Evolutionary conservation across 352 stramenopile species (phyloP).

Genomic region (Pythium periplocum): DNA sequence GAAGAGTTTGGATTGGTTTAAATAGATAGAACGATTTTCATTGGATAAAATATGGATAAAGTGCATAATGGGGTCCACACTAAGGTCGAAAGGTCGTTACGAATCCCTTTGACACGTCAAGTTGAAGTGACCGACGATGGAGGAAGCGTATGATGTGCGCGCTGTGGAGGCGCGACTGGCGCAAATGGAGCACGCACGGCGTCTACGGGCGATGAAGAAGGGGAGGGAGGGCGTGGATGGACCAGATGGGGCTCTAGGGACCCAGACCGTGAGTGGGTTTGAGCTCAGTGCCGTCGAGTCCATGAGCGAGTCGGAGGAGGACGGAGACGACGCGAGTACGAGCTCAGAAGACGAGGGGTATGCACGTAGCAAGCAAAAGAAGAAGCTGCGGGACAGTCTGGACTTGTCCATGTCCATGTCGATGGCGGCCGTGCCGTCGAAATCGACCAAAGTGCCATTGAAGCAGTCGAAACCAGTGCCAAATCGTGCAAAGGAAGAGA

Average conservation of each 20-base stretch:
- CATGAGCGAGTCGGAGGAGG: slow-evolving; percentile 19
- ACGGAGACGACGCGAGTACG: slow-evolving; percentile 10
- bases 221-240: not conserved
- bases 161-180: slow-evolving; percentile 34
- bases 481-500: too few relatives aligned
- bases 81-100: too few relatives aligned
- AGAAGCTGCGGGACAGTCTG: slow-evolving; percentile 39
- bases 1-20: not conserved
- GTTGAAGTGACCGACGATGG: slow-evolving; percentile 4
- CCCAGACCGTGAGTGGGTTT: slow-evolving; percentile 14
- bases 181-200: slow-evolving; percentile 15
- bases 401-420: slow-evolving; percentile 62
- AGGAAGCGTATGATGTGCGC: slow-evolving; percentile 36
- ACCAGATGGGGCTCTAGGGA: too few relatives aligned
- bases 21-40: not conserved
- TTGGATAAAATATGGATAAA: too few relatives aligned
- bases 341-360: slow-evolving; percentile 12
- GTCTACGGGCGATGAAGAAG: not conserved
- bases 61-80: too few relatives aligned
- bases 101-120: too few relatives aligned
- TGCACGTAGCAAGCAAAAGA: slow-evolving; percentile 4
- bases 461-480: not conserved
- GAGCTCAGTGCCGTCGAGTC: slow-evolving; percentile 28
- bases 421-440: slow-evolving; percentile 7
- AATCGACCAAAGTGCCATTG: not conserved